Evolutionary conservation across 1,139 yeast species (phyloP).

Genomic region (Tardiomyces blankii): DNA sequence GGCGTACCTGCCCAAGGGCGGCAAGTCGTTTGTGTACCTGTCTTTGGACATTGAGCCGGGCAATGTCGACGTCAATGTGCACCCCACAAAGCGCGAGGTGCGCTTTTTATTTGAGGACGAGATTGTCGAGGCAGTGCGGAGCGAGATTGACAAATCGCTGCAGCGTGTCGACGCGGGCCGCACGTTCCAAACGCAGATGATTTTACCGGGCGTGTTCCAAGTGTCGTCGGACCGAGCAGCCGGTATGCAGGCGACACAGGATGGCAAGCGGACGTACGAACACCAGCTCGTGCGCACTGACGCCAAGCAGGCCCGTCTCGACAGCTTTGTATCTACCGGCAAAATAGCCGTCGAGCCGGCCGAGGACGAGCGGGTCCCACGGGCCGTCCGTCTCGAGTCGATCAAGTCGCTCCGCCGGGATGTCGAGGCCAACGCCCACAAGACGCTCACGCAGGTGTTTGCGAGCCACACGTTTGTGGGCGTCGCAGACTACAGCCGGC

Average conservation of each 20-base stretch:
- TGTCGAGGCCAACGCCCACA: slow-evolving; percentile 38
- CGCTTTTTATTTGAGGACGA: slow-evolving; percentile 80
- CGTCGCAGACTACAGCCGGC: slow-evolving; percentile 54
- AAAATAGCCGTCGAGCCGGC: slow-evolving; percentile 32
- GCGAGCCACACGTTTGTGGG: slow-evolving; percentile 72
- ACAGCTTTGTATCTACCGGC: slow-evolving; percentile 11
- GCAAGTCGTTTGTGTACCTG: slow-evolving; percentile 67
- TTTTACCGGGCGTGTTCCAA: slow-evolving; percentile 2
- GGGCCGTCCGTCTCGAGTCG: slow-evolving; percentile 16
- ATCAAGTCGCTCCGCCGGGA: slow-evolving; percentile 42
- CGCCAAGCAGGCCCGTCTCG: slow-evolving; percentile 35
- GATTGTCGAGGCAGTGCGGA: slow-evolving; percentile 52
- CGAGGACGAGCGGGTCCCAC: not conserved
- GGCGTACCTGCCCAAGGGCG: slow-evolving; percentile 68
- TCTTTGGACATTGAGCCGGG: slow-evolving; percentile 53
- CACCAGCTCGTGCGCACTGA: slow-evolving; percentile 49
- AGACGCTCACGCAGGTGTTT: slow-evolving; percentile 53
- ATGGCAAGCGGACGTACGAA: slow-evolving; percentile 20
- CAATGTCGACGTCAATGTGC: slow-evolving; percentile 84
- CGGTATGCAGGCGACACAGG: slow-evolving; percentile 4
- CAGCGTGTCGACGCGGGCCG: slow-evolving; percentile 58
- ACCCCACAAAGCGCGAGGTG: slow-evolving; percentile 93
- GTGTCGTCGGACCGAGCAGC: slow-evolving; percentile 3
- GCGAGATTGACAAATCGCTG: slow-evolving; percentile 39
- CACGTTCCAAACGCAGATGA: slow-evolving; percentile 53